Evolutionary conservation across 331 rosid genomes (phyloP).

Genomic region (Acacia concinna): DNA sequence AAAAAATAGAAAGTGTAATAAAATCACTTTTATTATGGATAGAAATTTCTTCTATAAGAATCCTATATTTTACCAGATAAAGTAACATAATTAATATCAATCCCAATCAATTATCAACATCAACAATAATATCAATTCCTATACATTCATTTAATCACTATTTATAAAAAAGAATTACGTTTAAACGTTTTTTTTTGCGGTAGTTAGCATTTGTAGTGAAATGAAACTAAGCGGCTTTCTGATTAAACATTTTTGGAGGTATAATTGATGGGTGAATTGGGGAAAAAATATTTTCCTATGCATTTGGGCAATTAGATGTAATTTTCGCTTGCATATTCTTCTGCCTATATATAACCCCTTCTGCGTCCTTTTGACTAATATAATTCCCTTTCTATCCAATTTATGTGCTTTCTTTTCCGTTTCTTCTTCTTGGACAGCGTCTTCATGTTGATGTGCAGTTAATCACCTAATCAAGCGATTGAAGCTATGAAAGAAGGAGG

Average conservation of each 20-base stretch:
- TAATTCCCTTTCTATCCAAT: not conserved
- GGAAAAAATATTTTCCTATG: not conserved
- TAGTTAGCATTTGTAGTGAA: no score
- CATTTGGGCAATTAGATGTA: not conserved
- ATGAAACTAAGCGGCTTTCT: no score
- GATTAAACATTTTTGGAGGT: no score
- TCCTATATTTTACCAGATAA: no score
- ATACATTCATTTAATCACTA: no score
- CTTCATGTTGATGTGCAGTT: not conserved
- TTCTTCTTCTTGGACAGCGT: not conserved
- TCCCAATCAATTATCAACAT: not conserved
- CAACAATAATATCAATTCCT: not conserved
- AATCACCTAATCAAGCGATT: not conserved
- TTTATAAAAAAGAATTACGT: no score
- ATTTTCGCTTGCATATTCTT: not conserved
- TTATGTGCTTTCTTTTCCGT: not conserved
- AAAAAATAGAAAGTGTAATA: no score
- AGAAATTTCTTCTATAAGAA: no score
- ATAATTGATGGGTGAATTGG: no score
- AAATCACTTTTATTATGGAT: no score
- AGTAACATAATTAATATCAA: not conserved
- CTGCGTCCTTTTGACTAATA: not conserved
- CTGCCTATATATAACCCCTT: not conserved
- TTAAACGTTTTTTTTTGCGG: no score
- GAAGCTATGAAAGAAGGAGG: conserved; percentile 38